These are phyloP conservation scores for Pelagomonas calceolata DNA, from an alignment of 108 stramenopile species.

Conservation along the genomic window DNA sequence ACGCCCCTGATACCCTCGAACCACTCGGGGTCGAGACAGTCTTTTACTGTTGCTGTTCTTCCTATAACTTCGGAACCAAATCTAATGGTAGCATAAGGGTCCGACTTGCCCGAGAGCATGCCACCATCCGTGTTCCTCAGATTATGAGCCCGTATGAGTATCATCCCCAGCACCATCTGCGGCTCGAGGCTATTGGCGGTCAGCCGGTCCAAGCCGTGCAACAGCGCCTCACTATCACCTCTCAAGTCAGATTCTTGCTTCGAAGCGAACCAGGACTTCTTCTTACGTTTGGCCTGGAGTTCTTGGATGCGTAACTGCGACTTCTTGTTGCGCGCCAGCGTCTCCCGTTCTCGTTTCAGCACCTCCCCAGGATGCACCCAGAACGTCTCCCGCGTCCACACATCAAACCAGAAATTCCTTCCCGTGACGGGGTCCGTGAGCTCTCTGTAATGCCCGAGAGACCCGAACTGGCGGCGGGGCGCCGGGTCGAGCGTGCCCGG, in stretches of 20 bases:
- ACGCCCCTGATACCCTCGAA: background rate
- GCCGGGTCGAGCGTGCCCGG: no score
- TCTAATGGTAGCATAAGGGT: background rate
- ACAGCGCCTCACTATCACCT: no score
- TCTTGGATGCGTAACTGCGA: no score
- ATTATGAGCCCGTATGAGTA: background rate
- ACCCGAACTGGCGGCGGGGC: background rate
- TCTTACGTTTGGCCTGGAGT: no score
- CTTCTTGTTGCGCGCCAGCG: no score
- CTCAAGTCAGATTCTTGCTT: no score
- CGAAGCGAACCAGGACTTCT: no score
- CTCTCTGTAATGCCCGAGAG: background rate
- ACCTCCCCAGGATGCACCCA: background rate
- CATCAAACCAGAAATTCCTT: background rate
- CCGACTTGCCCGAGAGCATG: background rate
- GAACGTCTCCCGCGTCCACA: background rate
- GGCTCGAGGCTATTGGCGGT: background rate
- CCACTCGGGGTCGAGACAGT: background rate
- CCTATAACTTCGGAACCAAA: background rate
- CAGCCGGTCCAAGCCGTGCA: no score
- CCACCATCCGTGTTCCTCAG: background rate
- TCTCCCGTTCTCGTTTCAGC: background rate
- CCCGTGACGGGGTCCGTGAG: background rate
- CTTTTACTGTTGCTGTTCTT: no score
- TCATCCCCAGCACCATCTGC: background rate